A percentile compares a stretch with the other conserved stretches of the same genome.
Conservation (phyloP, 2,329 filamentous ascomycete genomes). For the Didymella sp. region DNA sequence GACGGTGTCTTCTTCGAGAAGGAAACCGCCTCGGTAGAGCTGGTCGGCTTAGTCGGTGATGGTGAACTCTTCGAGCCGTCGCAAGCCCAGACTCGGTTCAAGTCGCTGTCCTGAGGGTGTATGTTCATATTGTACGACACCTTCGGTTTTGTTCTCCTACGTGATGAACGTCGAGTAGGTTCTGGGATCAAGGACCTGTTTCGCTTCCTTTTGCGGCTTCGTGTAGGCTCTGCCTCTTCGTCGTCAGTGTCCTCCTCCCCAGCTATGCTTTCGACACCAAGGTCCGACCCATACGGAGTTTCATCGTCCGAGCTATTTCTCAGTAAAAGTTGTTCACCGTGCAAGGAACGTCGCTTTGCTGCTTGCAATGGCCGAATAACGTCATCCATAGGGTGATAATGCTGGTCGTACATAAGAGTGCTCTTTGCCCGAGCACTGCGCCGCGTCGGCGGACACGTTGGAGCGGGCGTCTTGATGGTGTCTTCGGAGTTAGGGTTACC, state of each 20-base stretch:
- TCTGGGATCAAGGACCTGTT: not conserved
- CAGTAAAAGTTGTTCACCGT: slow-evolving; percentile 23
- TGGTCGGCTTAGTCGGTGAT: slow-evolving; percentile 3
- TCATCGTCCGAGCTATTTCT: slow-evolving; percentile 7
- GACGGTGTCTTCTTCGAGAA: too few species aligned
- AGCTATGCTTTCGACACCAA: slow-evolving; percentile 2
- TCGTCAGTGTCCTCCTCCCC: slow-evolving; percentile 18
- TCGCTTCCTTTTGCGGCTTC: slow-evolving; percentile 22
- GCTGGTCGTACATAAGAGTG: slow-evolving; percentile 40
- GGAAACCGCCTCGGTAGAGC: too few species aligned
- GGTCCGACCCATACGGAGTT: slow-evolving; percentile 6
- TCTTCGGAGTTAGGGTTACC: not conserved
- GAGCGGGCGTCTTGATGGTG: not conserved
- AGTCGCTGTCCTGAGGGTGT: slow-evolving; percentile 41
- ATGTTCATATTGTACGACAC: slow-evolving; percentile 36
- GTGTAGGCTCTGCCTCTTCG: slow-evolving; percentile 4
- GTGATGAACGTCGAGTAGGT: slow-evolving; percentile 35
- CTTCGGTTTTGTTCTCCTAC: slow-evolving; percentile 25
- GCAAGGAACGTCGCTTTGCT: slow-evolving; percentile 34
- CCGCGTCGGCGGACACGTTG: slow-evolving; percentile 1
- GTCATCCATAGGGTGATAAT: slow-evolving; percentile 47
- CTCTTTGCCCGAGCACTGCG: slow-evolving; percentile 16
- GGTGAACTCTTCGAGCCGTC: slow-evolving; percentile 12
- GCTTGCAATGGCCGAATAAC: slow-evolving; percentile 36
- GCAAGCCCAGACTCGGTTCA: slow-evolving; percentile 14